Percentiles rank a stretch among this genome's conserved stretches.
Evolutionary conservation across 2,329 filamentous ascomycete species (phyloP).

Genomic region (Simplicillium aogashimaense): DNA sequence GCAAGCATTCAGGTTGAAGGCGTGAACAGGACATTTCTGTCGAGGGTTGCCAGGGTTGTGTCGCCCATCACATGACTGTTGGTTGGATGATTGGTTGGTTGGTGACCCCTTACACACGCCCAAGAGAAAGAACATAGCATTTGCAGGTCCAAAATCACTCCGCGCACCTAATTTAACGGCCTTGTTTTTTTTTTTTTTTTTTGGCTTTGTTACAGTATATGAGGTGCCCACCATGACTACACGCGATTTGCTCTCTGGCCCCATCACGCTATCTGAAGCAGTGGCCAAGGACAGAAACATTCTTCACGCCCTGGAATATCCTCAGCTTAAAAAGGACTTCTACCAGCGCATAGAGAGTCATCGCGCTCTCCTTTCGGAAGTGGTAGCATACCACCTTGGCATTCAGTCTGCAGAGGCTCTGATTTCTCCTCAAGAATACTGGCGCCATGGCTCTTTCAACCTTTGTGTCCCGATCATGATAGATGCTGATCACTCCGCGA

Average conservation of each 20-base stretch:
- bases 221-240: background rate
- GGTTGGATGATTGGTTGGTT: too few species aligned
- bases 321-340: slow-evolving; percentile 1
- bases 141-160: too few species aligned
- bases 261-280: slow-evolving; percentile 1
- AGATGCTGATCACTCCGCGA: too few species aligned
- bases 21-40: too few species aligned
- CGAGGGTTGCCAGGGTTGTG: too few species aligned
- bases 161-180: too few species aligned
- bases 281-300: background rate
- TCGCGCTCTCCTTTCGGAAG: background rate
- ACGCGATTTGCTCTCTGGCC: slow-evolving; percentile 1
- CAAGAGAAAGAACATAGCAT: too few species aligned
- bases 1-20: too few species aligned
- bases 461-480: slow-evolving; percentile 17
- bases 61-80: too few species aligned
- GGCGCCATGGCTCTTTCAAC: slow-evolving; percentile 19
- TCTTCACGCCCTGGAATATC: slow-evolving; percentile 1
- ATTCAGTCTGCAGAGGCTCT: background rate
- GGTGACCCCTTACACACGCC: too few species aligned
- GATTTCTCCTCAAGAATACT: slow-evolving; percentile 2
- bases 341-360: slow-evolving; percentile 2
- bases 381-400: slow-evolving; percentile 2
- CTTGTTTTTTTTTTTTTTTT: too few species aligned
- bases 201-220: too few species aligned